phyloP scores from a whole-genome alignment of 495 filamentous ascomycete genomes.

The Penicillium argentinense region DNA sequence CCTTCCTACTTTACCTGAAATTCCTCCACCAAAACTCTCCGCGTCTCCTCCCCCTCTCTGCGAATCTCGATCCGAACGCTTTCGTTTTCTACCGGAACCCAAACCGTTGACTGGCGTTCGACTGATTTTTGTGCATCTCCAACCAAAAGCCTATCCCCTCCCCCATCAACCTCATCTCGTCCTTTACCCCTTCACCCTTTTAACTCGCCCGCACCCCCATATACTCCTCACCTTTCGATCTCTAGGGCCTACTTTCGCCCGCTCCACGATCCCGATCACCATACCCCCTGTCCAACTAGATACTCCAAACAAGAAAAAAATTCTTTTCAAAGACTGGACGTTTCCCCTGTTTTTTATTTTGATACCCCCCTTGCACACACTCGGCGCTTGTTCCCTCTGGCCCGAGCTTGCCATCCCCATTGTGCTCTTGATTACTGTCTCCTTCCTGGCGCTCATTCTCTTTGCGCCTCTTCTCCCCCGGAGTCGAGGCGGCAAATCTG shows the following conservation, averaged over 20 bases:
- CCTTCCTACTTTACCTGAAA: slow-evolving; percentile 1
- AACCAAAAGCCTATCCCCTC: slow-evolving; percentile 8
- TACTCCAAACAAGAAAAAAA: slow-evolving; percentile 33
- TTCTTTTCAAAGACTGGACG: slow-evolving; percentile 21
- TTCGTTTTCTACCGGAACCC: slow-evolving; percentile 5
- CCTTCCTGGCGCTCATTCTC: slow-evolving; percentile 36
- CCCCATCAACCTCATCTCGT: background rate
- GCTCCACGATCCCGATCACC: slow-evolving; percentile 1
- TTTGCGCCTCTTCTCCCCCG: slow-evolving; percentile 12
- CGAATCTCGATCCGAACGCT: slow-evolving; percentile 7
- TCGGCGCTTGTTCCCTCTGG: background rate
- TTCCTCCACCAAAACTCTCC: background rate
- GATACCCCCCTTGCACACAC: slow-evolving; percentile 25
- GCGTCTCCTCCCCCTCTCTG: slow-evolving; percentile 8
- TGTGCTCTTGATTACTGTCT: slow-evolving; percentile 9
- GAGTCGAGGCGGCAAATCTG: slow-evolving; percentile 9
- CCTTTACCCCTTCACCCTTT: slow-evolving; percentile 1
- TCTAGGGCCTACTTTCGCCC: slow-evolving; percentile 32
- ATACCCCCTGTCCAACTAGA: slow-evolving; percentile 25
- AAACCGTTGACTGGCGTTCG: slow-evolving; percentile 17
- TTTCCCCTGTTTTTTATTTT: slow-evolving; percentile 17
- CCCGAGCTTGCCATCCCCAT: slow-evolving; percentile 5
- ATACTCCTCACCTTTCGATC: slow-evolving; percentile 5
- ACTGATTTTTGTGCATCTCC: slow-evolving; percentile 6
- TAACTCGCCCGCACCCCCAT: background rate